phyloP scores from a whole-genome alignment of 805 yeast genomes.

The Zygoascus flipseniorum region DNA sequence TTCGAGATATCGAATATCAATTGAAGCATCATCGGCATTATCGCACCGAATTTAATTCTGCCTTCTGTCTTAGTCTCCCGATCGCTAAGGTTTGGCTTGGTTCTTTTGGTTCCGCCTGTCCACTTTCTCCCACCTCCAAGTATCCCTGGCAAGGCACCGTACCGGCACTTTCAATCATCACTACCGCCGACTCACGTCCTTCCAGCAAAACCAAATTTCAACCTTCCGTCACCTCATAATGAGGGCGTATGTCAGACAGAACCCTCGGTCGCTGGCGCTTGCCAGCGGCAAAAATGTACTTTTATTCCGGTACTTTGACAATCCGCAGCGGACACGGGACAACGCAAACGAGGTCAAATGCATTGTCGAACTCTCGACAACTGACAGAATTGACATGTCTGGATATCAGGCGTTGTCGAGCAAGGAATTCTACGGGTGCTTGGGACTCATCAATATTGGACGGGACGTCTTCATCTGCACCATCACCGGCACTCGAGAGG shows the following conservation, averaged over 20 bases:
- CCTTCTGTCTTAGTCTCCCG: no score
- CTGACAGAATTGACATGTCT: constrained; percentile 30
- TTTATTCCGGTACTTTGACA: constrained; percentile 34
- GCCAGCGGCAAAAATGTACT: constrained; percentile 52
- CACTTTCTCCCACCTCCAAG: no score
- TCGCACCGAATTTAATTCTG: no score
- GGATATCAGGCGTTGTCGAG: constrained; percentile 32
- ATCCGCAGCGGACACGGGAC: neutral
- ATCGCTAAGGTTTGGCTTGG: no score
- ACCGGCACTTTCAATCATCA: no score
- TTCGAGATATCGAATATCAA: no score
- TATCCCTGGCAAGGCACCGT: no score
- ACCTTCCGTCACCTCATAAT: neutral
- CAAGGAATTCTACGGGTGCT: constrained; percentile 41
- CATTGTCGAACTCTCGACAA: constrained; percentile 39
- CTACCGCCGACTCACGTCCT: no score
- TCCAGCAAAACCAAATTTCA: no score
- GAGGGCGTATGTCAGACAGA: constrained; percentile 4
- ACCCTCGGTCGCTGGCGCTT: constrained; percentile 62
- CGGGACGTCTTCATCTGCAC: constrained; percentile 65
- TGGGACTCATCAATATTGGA: constrained; percentile 71
- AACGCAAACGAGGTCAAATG: constrained; percentile 16
- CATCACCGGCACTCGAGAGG: constrained; percentile 66
- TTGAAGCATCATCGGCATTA: no score
- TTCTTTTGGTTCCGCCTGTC: no score